Evolutionary conservation across 1,284 basidiomycete species (phyloP).

Genomic region (Cryptococcus jaspeensis): DNA sequence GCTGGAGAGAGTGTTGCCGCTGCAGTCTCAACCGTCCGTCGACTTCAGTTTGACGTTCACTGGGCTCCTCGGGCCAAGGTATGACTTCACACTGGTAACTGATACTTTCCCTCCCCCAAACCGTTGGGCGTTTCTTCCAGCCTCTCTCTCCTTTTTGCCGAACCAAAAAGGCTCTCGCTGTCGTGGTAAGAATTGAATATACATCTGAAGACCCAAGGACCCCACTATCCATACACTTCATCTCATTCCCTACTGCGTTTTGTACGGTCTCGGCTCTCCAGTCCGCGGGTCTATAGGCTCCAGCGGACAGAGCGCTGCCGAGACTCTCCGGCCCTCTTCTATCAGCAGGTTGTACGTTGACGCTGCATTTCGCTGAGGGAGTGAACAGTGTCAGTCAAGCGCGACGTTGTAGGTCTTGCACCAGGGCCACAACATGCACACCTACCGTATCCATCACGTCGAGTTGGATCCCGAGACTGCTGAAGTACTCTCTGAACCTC

Average conservation of each 20-base stretch:
- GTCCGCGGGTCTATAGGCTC: constrained; percentile 48
- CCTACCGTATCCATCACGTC: constrained; percentile 91
- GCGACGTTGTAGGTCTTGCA: background rate
- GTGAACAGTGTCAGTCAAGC: background rate
- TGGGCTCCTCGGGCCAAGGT: too few species aligned
- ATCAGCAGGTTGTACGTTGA: constrained; percentile 89
- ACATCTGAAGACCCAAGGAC: background rate
- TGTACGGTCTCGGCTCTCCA: constrained; percentile 18
- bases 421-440: background rate
- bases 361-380: constrained; percentile 75
- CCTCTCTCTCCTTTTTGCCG: too few species aligned
- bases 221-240: background rate
- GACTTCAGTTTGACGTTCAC: too few species aligned
- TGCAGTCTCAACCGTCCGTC: too few species aligned
- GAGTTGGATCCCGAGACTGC: constrained; percentile 76
- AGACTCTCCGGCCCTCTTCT: constrained; percentile 88
- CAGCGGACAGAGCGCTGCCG: constrained; percentile 78
- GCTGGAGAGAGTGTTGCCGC: background rate
- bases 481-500: constrained; percentile 66
- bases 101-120: too few species aligned
- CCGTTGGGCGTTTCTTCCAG: too few species aligned
- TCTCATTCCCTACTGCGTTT: background rate
- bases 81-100: too few species aligned
- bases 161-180: too few species aligned
- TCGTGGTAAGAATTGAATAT: too few species aligned